Base-by-base conservation (phyloP, 495 filamentous ascomycete genomes). In the Penicillium mononematosum region DNA sequence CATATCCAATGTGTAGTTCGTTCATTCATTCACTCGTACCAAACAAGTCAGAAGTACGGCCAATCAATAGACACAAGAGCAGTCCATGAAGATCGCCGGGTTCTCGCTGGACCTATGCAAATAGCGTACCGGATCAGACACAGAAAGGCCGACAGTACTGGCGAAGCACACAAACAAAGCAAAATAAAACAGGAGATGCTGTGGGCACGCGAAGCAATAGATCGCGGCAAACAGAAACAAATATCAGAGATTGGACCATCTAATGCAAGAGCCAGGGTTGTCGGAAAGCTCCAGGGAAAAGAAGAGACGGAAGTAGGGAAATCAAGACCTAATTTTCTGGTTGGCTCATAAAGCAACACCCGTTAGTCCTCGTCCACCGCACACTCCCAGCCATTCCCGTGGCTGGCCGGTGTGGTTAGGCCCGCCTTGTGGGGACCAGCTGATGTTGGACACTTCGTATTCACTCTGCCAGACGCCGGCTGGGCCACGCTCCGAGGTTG, bases 341-440 rank as follows among this genome's bases (percentile, higher is more conserved):
- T 22, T 53, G 25, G 20, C 42, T 47, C 70, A 90, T 62, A 89
- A 63, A 48, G 86, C 86, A 25, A 95, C 89, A 5, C 93, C 92
- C 89, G 91, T 97, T 17, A 98, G 81, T 1, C 93, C 94, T 53
- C 92, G 80, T 24, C 94, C 94, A 32, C 90, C 95, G 66, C 88
- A 89, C 5, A 98, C 91, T 22, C 94, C 95, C 17, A 98, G 75
- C 94, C 94, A 98, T 58, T 98, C 94, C 14, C 89, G 88, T 5
- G 85, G 85, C 48, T 90, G 88, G n/a, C 81, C 72, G 10, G 69
- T 59, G 48, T 45, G 78, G 45, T 81, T 88, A 61, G 86, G 73
- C 14, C 77, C 80, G 58, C 89, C 86, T 49, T 88, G 88, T 32
- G 94, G 93, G 16, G 89, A 90, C 94, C 94, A 99, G 64, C 89